A percentile compares a stretch with the other conserved stretches of the same genome.
Evolutionary conservation across 2,329 filamentous ascomycete species (phyloP).

Genomic region (Fusarium sp.): DNA sequence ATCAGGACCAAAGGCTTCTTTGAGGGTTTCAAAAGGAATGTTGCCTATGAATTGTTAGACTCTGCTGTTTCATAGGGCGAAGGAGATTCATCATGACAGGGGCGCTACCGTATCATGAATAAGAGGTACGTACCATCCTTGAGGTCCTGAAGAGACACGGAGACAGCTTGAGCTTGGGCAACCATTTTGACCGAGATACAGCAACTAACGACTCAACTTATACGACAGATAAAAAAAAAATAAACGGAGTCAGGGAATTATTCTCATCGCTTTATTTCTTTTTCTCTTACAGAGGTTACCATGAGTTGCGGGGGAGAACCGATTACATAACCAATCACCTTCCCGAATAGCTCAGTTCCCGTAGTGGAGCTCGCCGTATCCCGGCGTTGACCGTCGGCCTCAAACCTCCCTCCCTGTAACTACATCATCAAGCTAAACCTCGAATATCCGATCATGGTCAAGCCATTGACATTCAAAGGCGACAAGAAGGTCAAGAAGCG

Average conservation of each 20-base stretch:
- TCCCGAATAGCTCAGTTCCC: constrained; percentile 11
- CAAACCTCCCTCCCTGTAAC: neutral
- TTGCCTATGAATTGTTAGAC: constrained; percentile 57
- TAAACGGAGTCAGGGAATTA: neutral
- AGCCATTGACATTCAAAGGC: constrained; percentile 93
- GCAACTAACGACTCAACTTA: no score
- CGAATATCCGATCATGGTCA: constrained; percentile 69
- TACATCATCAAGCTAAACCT: neutral
- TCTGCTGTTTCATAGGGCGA: neutral
- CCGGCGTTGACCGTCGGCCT: constrained; percentile 31
- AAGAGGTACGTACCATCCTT: constrained; percentile 58
- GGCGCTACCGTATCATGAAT: constrained; percentile 14
- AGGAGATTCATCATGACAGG: neutral
- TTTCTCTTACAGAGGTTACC: constrained; percentile 2
- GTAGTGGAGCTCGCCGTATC: constrained; percentile 47
- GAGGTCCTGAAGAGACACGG: constrained; percentile 69
- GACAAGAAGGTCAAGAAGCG: constrained; percentile 95
- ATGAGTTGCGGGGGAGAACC: constrained; percentile 25
- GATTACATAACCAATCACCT: constrained; percentile 40
- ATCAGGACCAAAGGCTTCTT: constrained; percentile 86
- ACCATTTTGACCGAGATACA: constrained; percentile 47
- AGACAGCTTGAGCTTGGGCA: constrained; percentile 62
- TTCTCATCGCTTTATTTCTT: constrained; percentile 1
- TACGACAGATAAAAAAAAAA: neutral
- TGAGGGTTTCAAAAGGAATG: constrained; percentile 72